These are phyloP conservation scores for Diplodia corticola DNA, from an alignment of 2,329 filamentous ascomycete species.

Conservation along the genomic window DNA sequence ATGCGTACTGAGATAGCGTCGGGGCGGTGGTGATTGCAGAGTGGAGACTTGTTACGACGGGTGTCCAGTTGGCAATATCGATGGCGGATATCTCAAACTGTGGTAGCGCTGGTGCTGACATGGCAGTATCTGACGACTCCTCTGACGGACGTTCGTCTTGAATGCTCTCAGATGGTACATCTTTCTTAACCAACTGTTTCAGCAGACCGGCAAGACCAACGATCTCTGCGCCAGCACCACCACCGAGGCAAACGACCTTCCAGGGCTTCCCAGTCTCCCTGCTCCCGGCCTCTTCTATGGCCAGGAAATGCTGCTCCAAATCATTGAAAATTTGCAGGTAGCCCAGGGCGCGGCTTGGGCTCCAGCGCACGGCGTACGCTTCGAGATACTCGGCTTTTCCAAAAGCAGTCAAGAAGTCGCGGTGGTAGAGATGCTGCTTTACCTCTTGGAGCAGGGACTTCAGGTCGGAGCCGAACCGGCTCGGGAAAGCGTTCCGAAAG, in stretches of 20 bases:
- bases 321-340: conserved; percentile 65
- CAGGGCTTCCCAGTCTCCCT: neutral
- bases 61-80: conserved; percentile 78
- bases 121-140: neutral
- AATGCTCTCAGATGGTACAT: neutral
- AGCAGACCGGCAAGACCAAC: conserved; percentile 61
- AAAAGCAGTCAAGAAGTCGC: conserved; percentile 83
- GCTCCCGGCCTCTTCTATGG: neutral
- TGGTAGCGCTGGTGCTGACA: neutral
- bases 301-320: conserved; percentile 31
- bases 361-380: conserved; percentile 89
- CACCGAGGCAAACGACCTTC: conserved; percentile 61
- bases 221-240: conserved; percentile 67
- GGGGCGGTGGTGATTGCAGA: conserved; percentile 55
- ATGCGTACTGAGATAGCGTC: conserved; percentile 50
- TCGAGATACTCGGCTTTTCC: conserved; percentile 68
- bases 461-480: conserved; percentile 47
- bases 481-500: conserved; percentile 66
- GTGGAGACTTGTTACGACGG: conserved; percentile 61
- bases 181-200: conserved; percentile 2
- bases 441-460: conserved; percentile 70
- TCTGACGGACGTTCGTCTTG: neutral
- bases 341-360: conserved; percentile 77
- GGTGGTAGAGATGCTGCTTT: conserved; percentile 80
- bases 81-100: conserved; percentile 61